A percentile compares a stretch with the other conserved stretches of the same genome.
phyloP scores from a whole-genome alignment of 1,284 basidiomycete genomes.

The Singerocomus inundabilis region DNA sequence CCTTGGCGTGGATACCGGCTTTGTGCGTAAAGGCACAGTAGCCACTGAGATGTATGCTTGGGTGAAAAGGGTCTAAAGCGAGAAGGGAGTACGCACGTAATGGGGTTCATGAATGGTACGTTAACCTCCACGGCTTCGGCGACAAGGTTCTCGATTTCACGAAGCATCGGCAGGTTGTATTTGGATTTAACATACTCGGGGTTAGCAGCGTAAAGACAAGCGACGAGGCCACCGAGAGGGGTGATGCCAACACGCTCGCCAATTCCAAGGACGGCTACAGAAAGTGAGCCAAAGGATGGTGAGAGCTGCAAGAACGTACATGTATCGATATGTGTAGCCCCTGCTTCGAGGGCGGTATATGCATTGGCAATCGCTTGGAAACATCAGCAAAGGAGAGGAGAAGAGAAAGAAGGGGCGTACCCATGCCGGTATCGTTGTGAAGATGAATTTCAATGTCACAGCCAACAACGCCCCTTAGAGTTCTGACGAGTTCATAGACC shows the following conservation, averaged over 20 bases:
- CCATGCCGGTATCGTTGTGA: conserved; percentile 98
- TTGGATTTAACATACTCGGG: conserved; percentile 99
- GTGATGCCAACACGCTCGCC: conserved; percentile 99
- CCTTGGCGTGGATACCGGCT: conserved; percentile 99
- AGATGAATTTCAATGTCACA: conserved; percentile 99
- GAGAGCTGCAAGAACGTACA: conserved; percentile 47
- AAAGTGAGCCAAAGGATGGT: conserved; percentile 1
- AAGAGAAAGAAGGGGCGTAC: conserved; percentile 34
- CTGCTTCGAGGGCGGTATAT: conserved; percentile 97
- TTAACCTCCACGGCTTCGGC: conserved; percentile 99
- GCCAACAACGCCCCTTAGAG: conserved; percentile 90
- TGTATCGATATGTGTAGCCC: conserved; percentile 98
- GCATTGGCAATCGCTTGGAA: conserved; percentile 92
- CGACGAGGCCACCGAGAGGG: conserved; percentile 94
- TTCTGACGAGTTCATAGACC: conserved; percentile 97
- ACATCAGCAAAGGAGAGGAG: conserved; percentile 5
- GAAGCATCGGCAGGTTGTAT: conserved; percentile 97
- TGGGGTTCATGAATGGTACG: conserved; percentile 96
- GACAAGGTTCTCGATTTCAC: conserved; percentile 98
- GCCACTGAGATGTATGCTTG: conserved; percentile 51
- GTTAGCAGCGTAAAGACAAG: conserved; percentile 94
- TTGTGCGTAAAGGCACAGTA: conserved; percentile 99
- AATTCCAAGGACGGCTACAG: conserved; percentile 86
- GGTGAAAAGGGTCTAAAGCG: conserved; percentile 2
- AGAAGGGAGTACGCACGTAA: conserved; percentile 55